Conservation (phyloP, 2,329 filamentous ascomycete species). For the Hypoxylon sp. region DNA sequence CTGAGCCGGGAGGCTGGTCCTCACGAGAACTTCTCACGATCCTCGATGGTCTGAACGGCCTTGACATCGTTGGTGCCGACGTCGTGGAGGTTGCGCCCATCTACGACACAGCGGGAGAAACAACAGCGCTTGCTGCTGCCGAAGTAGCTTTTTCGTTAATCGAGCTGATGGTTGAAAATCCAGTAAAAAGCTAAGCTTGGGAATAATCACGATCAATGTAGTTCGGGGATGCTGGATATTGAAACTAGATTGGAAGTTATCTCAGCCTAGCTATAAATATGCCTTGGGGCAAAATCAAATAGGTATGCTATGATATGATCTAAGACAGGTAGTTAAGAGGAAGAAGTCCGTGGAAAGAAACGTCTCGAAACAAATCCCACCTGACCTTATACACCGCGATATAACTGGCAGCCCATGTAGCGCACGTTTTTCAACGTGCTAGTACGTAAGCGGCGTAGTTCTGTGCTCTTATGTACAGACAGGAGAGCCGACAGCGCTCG, state of each 20-base stretch:
- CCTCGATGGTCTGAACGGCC: conserved; percentile 72
- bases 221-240: conserved; percentile 1
- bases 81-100: conserved; percentile 82
- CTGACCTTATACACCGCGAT: conserved; percentile 39
- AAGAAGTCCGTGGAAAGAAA: conserved; percentile 22
- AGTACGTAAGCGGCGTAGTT: conserved; percentile 12
- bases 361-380: conserved; percentile 17
- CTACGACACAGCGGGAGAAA: conserved; percentile 78
- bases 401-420: conserved; percentile 31
- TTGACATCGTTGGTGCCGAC: conserved; percentile 81
- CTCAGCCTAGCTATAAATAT: conserved; percentile 23
- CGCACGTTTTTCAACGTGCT: too few relatives aligned
- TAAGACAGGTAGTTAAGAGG: conserved; percentile 26
- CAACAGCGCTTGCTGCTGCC: conserved; percentile 75
- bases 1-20: conserved; percentile 83
- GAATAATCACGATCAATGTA: background rate
- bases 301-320: conserved; percentile 27
- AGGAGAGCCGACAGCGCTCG: conserved; percentile 5
- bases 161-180: conserved; percentile 65
- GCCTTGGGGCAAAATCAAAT: conserved; percentile 11
- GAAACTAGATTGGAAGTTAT: conserved; percentile 22
- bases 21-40: conserved; percentile 79
- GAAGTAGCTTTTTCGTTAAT: conserved; percentile 78
- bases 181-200: conserved; percentile 34
- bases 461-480: conserved; percentile 35